Evolutionary conservation across 2,329 filamentous ascomycete genomes (phyloP).

Genomic region (Sclerotinia trifoliorum): DNA sequence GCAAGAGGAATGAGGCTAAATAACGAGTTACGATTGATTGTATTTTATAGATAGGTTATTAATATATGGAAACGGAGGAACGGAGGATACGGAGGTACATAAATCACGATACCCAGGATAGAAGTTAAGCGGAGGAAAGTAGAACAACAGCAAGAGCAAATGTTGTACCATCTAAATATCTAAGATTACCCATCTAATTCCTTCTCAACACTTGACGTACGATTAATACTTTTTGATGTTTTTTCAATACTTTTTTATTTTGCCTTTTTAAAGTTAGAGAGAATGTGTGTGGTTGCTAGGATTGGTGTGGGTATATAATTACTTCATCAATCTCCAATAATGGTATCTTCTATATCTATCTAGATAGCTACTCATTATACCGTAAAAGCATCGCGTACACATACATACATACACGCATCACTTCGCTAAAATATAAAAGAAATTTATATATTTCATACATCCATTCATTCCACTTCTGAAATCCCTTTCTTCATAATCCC

Average conservation of each 20-base stretch:
- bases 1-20: neutral
- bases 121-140: neutral
- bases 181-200: too few relatives aligned
- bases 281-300: too few relatives aligned
- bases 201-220: too few relatives aligned
- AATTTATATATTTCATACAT: neutral
- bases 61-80: too few relatives aligned
- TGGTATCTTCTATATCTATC: neutral
- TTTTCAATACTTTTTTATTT: too few relatives aligned
- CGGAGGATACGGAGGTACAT: too few relatives aligned
- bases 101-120: neutral
- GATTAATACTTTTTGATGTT: too few relatives aligned
- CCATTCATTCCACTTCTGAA: neutral
- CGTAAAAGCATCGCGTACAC: neutral
- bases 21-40: conserved; percentile 3
- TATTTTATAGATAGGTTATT: neutral
- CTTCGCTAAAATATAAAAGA: conserved; percentile 6
- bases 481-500: neutral
- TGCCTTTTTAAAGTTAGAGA: too few relatives aligned
- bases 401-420: neutral
- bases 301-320: too few relatives aligned
- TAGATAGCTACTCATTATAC: neutral
- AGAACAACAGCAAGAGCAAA: neutral
- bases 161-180: too few relatives aligned
- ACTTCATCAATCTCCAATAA: neutral